Base-by-base conservation (phyloP, 805 yeast species). In the Saturnispora silvae region DNA sequence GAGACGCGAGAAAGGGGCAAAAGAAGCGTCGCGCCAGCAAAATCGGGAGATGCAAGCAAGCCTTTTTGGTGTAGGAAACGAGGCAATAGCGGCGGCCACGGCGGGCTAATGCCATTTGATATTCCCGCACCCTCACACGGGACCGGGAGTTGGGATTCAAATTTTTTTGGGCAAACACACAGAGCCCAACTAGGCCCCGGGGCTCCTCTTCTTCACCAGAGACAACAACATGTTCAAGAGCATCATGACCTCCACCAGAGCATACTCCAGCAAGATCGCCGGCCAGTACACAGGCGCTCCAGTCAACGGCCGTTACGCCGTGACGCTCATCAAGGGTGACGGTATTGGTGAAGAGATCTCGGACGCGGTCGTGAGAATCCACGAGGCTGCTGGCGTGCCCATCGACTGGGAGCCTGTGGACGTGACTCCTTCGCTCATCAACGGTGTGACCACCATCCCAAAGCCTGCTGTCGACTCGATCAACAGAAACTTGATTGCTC, bases 321-420 rank as follows among this genome's bases (percentile, higher is more conserved):
- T 92, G 46, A 89, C 98, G 31, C 71, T 92, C 68, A 89, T 92
- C 53, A 96, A 87, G 67, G 97, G 97, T 67, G 97, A 89, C 59
- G 98, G 98, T 72, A 86, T 89, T 51, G 98, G 98, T 53, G 72
- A 79, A 36, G 98, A 92, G 65, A 92, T 92, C 60, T 81, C 97
- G 48, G 76, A 82, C 54, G 83, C 97, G 35, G 96, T 92, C 49
- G 83, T 87, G 70, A 75, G 81, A 48, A 89, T 92, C 55, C 92
- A 85, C 67, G 67, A 78, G 35, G 96, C 96, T 50, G 98, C 97
- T 37, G 65, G 82, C 40, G 95, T 87, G 37, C 99, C 99, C 49
- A 79, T 92, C 53, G 89, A 82, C 56, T 92, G 97, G 96, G 95
- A 89, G 65, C 77, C 81, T 33, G 95, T 87, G 52, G 96, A 89